Percentiles rank a stretch among this genome's conserved stretches.
These are phyloP conservation scores for Scolecobasidium constrictum DNA, from an alignment of 2,329 filamentous ascomycete species.

Conservation along the genomic window DNA sequence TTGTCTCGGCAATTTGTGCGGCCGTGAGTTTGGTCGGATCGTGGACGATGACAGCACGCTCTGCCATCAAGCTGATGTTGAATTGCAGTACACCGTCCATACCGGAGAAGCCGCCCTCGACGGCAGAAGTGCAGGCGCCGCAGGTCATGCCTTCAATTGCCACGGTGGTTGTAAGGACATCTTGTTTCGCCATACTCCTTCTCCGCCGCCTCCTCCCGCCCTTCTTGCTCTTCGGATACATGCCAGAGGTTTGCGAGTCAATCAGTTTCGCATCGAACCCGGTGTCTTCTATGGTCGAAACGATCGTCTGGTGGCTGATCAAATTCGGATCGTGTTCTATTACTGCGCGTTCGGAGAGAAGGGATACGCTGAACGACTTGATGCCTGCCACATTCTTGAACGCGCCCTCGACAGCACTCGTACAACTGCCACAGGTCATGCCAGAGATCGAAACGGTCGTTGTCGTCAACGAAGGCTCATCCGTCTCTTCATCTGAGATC, in stretches of 20 bases:
- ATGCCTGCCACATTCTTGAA: slow-evolving; percentile 67
- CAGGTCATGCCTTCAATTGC: slow-evolving; percentile 96
- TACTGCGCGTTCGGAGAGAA: slow-evolving; percentile 76
- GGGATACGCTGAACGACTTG: slow-evolving; percentile 67
- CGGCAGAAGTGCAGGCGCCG: slow-evolving; percentile 86
- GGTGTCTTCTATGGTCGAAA: slow-evolving; percentile 51
- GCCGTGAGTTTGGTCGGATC: slow-evolving; percentile 59
- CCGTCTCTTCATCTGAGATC: slow-evolving; percentile 23
- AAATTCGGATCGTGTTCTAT: slow-evolving; percentile 61
- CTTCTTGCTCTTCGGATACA: slow-evolving; percentile 15
- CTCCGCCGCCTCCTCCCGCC: slow-evolving; percentile 22
- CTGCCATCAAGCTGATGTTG: slow-evolving; percentile 89
- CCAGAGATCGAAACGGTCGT: slow-evolving; percentile 71
- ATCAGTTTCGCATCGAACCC: slow-evolving; percentile 74
- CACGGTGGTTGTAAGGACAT: slow-evolving; percentile 62
- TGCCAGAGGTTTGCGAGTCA: slow-evolving; percentile 49
- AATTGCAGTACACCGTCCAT: slow-evolving; percentile 74
- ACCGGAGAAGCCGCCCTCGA: slow-evolving; percentile 70
- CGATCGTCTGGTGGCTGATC: slow-evolving; percentile 42
- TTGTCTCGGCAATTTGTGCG: slow-evolving; percentile 67
- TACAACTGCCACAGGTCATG: slow-evolving; percentile 88
- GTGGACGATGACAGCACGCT: slow-evolving; percentile 81
- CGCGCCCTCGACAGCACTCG: slow-evolving; percentile 70
- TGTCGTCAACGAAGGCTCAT: slow-evolving; percentile 25
- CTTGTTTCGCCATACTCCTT: slow-evolving; percentile 31